phyloP scores from a whole-genome alignment of 1,284 basidiomycete species.

The Vanrija humicola region DNA sequence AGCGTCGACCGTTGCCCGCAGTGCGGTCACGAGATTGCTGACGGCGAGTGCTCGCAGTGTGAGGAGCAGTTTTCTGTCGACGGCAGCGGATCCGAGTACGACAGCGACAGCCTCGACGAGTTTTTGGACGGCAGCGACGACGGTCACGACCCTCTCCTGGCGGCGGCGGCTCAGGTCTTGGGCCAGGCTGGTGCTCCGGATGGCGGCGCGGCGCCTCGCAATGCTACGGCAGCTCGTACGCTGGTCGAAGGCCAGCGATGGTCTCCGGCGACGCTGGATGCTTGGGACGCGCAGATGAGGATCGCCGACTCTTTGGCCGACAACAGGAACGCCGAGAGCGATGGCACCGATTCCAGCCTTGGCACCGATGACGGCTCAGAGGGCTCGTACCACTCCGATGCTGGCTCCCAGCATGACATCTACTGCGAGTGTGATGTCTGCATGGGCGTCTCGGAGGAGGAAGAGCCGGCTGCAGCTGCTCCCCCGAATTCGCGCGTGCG shows the following conservation, averaged over 20 bases:
- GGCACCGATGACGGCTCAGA: no score
- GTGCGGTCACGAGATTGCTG: conserved; percentile 36
- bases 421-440: neutral
- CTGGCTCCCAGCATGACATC: neutral
- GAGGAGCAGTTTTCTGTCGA: conserved; percentile 27
- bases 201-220: neutral
- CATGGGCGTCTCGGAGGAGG: conserved; percentile 3
- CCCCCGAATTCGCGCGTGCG: neutral
- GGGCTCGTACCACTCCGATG: no score
- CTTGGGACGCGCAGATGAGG: no score
- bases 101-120: neutral
- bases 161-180: no score
- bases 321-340: neutral
- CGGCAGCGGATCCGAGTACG: conserved; percentile 12
- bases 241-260: neutral
- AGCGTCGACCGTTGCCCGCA: conserved; percentile 31
- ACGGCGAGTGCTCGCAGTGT: conserved; percentile 31
- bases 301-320: neutral
- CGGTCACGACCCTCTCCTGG: neutral
- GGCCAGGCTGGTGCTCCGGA: neutral
- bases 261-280: no score
- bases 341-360: neutral
- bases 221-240: no score
- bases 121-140: neutral
- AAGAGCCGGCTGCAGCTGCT: neutral